phyloP scores from a whole-genome alignment of 2,329 filamentous ascomycete species.

The Epicoccum nigrum region DNA sequence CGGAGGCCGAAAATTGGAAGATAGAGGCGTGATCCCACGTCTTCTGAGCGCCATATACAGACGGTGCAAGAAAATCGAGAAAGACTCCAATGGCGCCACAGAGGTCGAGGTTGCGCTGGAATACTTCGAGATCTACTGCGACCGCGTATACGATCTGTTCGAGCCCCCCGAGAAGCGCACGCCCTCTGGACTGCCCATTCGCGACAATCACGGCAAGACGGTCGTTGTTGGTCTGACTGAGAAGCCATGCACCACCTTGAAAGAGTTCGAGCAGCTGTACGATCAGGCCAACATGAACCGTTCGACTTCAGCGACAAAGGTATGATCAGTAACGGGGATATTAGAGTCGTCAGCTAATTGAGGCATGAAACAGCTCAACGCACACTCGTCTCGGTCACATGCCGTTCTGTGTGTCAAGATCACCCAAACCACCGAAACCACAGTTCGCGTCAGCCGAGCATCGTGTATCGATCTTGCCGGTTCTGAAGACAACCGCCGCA shows the following conservation, averaged over 20 bases:
- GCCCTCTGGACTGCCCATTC: constrained; percentile 76
- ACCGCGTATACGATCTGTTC: constrained; percentile 91
- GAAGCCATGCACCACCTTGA: constrained; percentile 78
- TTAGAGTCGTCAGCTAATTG: not conserved
- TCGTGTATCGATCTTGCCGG: constrained; percentile 95
- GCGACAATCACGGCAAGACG: constrained; percentile 86
- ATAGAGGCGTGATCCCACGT: constrained; percentile 86
- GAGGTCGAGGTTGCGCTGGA: constrained; percentile 77
- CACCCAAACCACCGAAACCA: constrained; percentile 72
- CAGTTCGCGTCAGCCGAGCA: constrained; percentile 75
- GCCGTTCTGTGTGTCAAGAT: constrained; percentile 91
- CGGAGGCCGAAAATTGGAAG: constrained; percentile 82
- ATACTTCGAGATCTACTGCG: constrained; percentile 97
- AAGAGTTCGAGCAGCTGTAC: constrained; percentile 88
- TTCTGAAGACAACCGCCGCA: constrained; percentile 92
- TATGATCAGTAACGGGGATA: constrained; percentile 27
- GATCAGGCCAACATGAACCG: constrained; percentile 91
- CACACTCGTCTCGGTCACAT: constrained; percentile 87
- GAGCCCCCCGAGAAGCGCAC: constrained; percentile 87
- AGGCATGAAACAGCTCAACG: constrained; percentile 72
- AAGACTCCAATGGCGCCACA: constrained; percentile 74
- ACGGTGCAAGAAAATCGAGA: constrained; percentile 80
- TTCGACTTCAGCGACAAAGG: constrained; percentile 86
- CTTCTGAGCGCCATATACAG: constrained; percentile 86
- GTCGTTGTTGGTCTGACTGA: constrained; percentile 86